Evolutionary conservation across 108 stramenopile species (phyloP), one percentile per base, ranked within the genome.

Genomic region (Cylindrotheca closterium): DNA sequence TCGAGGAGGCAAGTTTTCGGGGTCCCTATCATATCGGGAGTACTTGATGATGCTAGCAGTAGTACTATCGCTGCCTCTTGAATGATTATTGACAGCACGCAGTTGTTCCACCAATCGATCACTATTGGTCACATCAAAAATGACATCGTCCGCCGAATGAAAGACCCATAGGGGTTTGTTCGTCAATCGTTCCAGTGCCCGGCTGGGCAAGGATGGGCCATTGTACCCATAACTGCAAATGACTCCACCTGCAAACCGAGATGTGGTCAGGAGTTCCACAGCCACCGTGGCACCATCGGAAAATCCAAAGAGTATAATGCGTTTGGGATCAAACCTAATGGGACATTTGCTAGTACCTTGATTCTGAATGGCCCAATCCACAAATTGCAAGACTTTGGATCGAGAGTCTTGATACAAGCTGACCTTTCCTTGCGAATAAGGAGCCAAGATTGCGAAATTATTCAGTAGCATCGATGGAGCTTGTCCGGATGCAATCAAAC

Each of bases 251-350:
- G 67, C 51, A 65, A 93, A 93, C 47, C 76, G 59, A 51, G 74
- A 60, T 2, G 91, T 89, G 10, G 91, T 93, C 47, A 80, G 61
- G 32, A 93, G 59, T 47, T 93, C 91, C 8, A 93, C 78, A 4
- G 83, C 86, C 10, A 88, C 80, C 19, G 86, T 93, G 26, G 91
- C 84, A 10, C 91, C 91, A 58, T 93, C 91, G 3, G 83, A 84
- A 61, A 93, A 93, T 1, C 91, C 91, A 70, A 92, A 87, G 12
- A 92, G 52, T 37, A 73, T 78, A 19, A 85, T 62, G 21, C 78
- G 75, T 46, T 68, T 69, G 1, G 72, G 77, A 63, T 87, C 77
- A 59, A 86, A 69, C 7, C 26, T 25, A 23, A 79, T 56, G 3
- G 57, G 56, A 63, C 15, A 1, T 2, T 19, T 19, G 18, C 47